phyloP scores from a whole-genome alignment of 305 asterid species.

The Striga hermonthica region DNA sequence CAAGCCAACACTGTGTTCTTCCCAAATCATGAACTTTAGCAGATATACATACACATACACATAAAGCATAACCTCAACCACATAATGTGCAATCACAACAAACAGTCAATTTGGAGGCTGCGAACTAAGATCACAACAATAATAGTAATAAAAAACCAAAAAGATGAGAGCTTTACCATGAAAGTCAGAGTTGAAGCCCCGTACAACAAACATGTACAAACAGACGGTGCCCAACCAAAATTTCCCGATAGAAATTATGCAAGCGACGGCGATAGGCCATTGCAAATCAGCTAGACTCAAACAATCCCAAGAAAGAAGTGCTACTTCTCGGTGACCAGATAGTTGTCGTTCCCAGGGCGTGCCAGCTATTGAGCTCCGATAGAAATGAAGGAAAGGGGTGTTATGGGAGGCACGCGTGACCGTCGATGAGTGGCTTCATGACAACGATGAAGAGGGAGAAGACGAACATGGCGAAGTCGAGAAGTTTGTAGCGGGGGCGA shows the following conservation, averaged over 20 bases:
- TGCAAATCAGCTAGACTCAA: slow-evolving; percentile 75
- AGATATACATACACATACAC: too few species aligned
- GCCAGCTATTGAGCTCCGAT: slow-evolving; percentile 71
- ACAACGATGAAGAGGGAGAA: slow-evolving; percentile 63
- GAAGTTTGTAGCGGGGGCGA: slow-evolving; percentile 37
- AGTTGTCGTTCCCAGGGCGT: slow-evolving; percentile 57
- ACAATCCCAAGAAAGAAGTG: slow-evolving; percentile 74
- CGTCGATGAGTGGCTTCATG: slow-evolving; percentile 79
- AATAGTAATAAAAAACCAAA: too few species aligned
- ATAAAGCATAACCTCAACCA: neutral
- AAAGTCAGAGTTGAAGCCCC: slow-evolving; percentile 31
- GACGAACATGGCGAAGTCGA: slow-evolving; percentile 51
- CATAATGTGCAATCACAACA: neutral
- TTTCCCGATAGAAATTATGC: slow-evolving; percentile 52
- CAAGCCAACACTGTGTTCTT: neutral
- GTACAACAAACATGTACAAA: slow-evolving; percentile 73
- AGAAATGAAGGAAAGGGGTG: slow-evolving; percentile 60
- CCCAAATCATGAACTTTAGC: neutral
- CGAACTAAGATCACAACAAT: too few species aligned
- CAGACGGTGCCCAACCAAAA: slow-evolving; percentile 82
- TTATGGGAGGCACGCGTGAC: slow-evolving; percentile 59
- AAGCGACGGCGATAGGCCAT: slow-evolving; percentile 75
- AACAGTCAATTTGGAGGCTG: too few species aligned
- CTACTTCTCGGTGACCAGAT: slow-evolving; percentile 68
- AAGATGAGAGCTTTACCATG: slow-evolving; percentile 43